Evolutionary conservation across 1,284 basidiomycete genomes (phyloP).

Genomic region (Naganishia sp.): DNA sequence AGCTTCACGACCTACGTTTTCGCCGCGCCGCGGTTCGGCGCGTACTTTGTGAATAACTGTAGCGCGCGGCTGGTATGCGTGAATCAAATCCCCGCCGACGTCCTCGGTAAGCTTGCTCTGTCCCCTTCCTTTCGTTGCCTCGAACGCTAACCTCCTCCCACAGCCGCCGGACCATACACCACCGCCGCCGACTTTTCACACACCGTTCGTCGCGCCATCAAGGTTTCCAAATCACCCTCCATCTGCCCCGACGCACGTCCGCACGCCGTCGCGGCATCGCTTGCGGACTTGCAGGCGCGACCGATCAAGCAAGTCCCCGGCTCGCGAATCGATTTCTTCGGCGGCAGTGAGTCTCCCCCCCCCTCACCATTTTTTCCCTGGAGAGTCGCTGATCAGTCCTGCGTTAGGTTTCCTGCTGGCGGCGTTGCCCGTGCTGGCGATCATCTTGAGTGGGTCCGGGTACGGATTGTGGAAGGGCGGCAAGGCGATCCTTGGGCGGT

Average conservation of each 20-base stretch:
- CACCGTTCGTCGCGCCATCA: conserved; percentile 18
- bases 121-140: too few relatives aligned
- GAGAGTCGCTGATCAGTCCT: not conserved
- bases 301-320: conserved; percentile 20
- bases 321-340: conserved; percentile 30
- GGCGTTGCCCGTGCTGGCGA: conserved; percentile 17
- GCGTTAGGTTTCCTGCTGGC: conserved; percentile 28
- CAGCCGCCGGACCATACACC: conserved; percentile 28
- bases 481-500: conserved; percentile 11
- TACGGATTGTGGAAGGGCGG: conserved; percentile 27
- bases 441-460: conserved; percentile 20
- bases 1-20: conserved; percentile 31
- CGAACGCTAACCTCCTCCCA: not conserved
- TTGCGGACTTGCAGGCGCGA: conserved; percentile 7
- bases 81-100: conserved; percentile 27
- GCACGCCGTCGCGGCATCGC: not conserved
- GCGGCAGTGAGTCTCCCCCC: conserved; percentile 27
- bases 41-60: conserved; percentile 30
- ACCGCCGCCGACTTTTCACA: conserved; percentile 19
- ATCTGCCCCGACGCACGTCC: not conserved
- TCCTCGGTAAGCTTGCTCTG: conserved; percentile 8
- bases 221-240: conserved; percentile 9
- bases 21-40: conserved; percentile 25
- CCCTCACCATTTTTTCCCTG: not conserved
- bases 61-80: conserved; percentile 19